phyloP scores from a whole-genome alignment of 345 rosid genomes.

The Noccaea caerulescens region DNA sequence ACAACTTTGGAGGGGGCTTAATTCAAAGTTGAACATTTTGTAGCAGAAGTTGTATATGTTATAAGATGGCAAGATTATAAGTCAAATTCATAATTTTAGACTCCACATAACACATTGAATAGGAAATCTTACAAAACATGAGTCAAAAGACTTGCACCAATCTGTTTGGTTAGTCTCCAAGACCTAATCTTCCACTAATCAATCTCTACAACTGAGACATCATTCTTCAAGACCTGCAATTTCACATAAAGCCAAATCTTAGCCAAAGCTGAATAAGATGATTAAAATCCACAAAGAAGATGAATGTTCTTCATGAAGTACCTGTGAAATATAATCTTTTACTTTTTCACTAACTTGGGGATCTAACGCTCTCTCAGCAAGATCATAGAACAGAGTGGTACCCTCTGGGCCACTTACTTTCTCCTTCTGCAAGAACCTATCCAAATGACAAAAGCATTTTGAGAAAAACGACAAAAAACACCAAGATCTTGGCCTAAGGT shows the following conservation, averaged over 20 bases:
- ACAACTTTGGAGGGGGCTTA: constrained; percentile 7
- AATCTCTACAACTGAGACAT: constrained; percentile 46
- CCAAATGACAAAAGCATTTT: neutral
- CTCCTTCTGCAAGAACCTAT: constrained; percentile 84
- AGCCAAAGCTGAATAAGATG: neutral
- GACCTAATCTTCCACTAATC: constrained; percentile 31
- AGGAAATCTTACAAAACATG: constrained; percentile 1
- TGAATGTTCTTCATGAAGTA: constrained; percentile 34
- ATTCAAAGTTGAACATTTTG: constrained; percentile 34
- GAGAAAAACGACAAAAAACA: neutral
- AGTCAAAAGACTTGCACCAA: constrained; percentile 20
- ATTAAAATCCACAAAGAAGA: neutral
- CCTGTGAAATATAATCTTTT: constrained; percentile 82
- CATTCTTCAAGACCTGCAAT: constrained; percentile 64
- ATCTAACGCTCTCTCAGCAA: constrained; percentile 95
- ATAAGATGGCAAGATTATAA: constrained; percentile 30
- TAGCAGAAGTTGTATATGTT: constrained; percentile 31
- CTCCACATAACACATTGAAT: neutral
- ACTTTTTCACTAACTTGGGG: constrained; percentile 59
- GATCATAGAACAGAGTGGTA: constrained; percentile 64
- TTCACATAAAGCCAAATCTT: neutral
- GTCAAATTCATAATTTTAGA: constrained; percentile 27
- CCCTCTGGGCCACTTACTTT: constrained; percentile 90
- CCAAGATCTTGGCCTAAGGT: constrained; percentile 3
- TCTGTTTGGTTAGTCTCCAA: constrained; percentile 3